Percentiles rank a stretch among this genome's conserved stretches.
phyloP scores from a whole-genome alignment of 495 filamentous ascomycete genomes.

The Tetracladium setigerum region DNA sequence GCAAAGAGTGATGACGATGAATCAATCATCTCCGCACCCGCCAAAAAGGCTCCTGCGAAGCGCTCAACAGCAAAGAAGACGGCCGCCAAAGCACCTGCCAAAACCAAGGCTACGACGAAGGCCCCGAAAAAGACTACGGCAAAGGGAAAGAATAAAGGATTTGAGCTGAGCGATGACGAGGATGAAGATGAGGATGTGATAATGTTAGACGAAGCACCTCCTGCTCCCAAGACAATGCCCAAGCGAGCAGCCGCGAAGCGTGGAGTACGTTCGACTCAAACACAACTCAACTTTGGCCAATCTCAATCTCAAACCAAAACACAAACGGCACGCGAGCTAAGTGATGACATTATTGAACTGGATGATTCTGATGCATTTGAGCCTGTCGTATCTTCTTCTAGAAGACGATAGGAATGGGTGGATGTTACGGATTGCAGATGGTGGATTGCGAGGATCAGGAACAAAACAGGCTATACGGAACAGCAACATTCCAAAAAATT shows the following conservation, averaged over 20 bases:
- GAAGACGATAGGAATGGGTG: constrained; percentile 3
- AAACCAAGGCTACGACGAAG: constrained; percentile 38
- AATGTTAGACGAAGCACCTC: constrained; percentile 30
- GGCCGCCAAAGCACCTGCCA: constrained; percentile 36
- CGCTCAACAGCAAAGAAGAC: constrained; percentile 31
- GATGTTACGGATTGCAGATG: too few relatives aligned
- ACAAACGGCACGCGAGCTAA: constrained; percentile 44
- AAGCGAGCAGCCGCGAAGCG: constrained; percentile 35
- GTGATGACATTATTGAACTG: constrained; percentile 70
- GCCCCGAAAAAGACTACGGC: constrained; percentile 23
- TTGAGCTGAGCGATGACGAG: constrained; percentile 25
- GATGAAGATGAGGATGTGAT: constrained; percentile 44
- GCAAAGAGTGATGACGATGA: constrained; percentile 32
- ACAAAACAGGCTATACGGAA: too few relatives aligned
- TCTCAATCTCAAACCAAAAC: constrained; percentile 40
- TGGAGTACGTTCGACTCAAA: constrained; percentile 40
- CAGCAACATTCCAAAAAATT: too few relatives aligned
- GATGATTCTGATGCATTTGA: constrained; percentile 50
- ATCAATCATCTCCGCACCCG: constrained; percentile 26
- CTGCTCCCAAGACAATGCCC: constrained; percentile 32
- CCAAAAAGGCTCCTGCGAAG: constrained; percentile 34
- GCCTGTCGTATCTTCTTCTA: constrained; percentile 8
- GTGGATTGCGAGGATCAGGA: too few relatives aligned
- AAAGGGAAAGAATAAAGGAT: constrained; percentile 24
- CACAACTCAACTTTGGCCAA: constrained; percentile 65